A percentile compares a stretch with the other conserved stretches of the same genome.
phyloP scores from a whole-genome alignment of 2,329 filamentous ascomycete genomes.

The Ophiostoma ulmi region DNA sequence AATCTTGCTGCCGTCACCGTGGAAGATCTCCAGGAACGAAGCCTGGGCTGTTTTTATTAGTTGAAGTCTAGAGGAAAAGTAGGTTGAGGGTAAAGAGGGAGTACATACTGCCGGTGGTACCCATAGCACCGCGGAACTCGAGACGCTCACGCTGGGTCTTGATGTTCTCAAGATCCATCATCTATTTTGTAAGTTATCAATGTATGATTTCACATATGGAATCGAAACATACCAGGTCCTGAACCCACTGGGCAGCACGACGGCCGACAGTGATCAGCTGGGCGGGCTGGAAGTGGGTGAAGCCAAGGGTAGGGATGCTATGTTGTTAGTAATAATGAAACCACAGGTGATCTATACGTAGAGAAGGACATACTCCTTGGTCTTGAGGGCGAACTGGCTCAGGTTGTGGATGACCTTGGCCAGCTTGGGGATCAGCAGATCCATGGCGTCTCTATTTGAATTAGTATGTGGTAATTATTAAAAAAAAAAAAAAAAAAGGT shows the following conservation, averaged over 20 bases:
- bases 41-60: constrained; percentile 39
- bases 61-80: not conserved
- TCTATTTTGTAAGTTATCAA: constrained; percentile 1
- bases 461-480: not conserved
- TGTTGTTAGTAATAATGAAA: constrained; percentile 32
- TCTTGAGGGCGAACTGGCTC: constrained; percentile 61
- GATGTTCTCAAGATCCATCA: constrained; percentile 65
- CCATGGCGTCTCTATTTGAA: constrained; percentile 56
- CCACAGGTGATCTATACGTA: not conserved
- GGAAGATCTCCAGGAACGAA: constrained; percentile 45
- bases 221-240: constrained; percentile 54
- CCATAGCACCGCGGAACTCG: constrained; percentile 66
- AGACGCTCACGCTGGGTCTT: constrained; percentile 64
- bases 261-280: constrained; percentile 60
- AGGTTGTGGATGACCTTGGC: constrained; percentile 75
- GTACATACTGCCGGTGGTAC: constrained; percentile 23
- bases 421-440: constrained; percentile 71
- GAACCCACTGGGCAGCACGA: constrained; percentile 66
- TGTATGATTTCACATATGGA: not conserved
- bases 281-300: constrained; percentile 64
- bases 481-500: too few relatives aligned
- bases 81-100: too few relatives aligned
- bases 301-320: constrained; percentile 26
- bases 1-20: constrained; percentile 45
- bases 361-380: constrained; percentile 21